phyloP scores from a whole-genome alignment of 768 basidiomycete species.

The Lactarius vividus region DNA sequence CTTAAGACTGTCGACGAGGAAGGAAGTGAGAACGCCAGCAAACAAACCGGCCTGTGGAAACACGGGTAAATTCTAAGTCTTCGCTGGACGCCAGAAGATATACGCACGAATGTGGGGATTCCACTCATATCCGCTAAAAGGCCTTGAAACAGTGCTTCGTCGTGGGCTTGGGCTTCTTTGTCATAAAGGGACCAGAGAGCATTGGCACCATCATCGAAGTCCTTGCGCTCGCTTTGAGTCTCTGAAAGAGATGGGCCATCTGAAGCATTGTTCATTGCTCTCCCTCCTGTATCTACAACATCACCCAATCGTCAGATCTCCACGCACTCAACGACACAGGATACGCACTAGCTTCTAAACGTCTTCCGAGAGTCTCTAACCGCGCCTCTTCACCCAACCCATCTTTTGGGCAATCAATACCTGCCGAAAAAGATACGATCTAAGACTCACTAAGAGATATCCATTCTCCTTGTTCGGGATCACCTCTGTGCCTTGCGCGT shows the following conservation, averaged over 20 bases:
- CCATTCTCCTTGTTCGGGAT: background rate
- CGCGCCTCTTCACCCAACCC: too few species aligned
- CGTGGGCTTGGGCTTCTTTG: background rate
- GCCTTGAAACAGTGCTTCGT: background rate
- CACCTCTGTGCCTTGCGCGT: background rate
- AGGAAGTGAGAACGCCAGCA: slow-evolving; percentile 5
- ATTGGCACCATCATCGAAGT: slow-evolving; percentile 10
- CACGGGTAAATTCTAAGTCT: background rate
- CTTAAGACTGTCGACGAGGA: background rate
- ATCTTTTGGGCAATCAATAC: too few species aligned
- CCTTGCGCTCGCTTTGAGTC: background rate
- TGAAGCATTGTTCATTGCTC: background rate
- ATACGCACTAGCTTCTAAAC: too few species aligned
- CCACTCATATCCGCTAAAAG: slow-evolving; percentile 1
- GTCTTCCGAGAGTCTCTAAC: too few species aligned
- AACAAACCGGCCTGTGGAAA: slow-evolving; percentile 11
- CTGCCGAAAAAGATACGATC: too few species aligned
- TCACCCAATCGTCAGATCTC: too few species aligned
- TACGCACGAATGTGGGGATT: background rate
- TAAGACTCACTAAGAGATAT: too few species aligned
- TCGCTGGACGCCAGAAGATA: fast-evolving
- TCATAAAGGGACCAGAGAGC: slow-evolving; percentile 2
- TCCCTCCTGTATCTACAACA: background rate
- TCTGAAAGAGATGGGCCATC: too few species aligned
- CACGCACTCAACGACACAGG: background rate